Evolutionary conservation across 352 stramenopile genomes (phyloP).

Genomic region (Peronosclerospora sorghi): DNA sequence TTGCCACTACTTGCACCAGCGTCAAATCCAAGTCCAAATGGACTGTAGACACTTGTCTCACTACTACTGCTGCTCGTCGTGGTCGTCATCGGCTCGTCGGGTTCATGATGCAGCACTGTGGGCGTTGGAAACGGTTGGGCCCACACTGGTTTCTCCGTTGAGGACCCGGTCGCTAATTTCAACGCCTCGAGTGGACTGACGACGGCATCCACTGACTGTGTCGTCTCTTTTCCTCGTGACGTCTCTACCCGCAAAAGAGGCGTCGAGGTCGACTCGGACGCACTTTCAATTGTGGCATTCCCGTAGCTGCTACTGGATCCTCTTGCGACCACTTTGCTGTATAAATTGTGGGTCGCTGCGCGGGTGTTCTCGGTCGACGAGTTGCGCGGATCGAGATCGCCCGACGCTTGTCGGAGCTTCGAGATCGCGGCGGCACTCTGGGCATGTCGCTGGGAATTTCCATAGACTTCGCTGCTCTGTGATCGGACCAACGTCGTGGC

Average conservation of each 20-base stretch:
- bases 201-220: slow-evolving; percentile 17
- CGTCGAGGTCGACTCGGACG: slow-evolving; percentile 14
- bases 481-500: slow-evolving; percentile 12
- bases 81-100: slow-evolving; percentile 11
- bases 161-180: slow-evolving; percentile 55
- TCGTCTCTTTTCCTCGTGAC: slow-evolving; percentile 16
- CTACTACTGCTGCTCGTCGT: slow-evolving; percentile 3
- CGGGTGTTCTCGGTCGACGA: slow-evolving; percentile 11
- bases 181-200: slow-evolving; percentile 57
- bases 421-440: slow-evolving; percentile 65
- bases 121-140: slow-evolving; percentile 56
- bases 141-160: slow-evolving; percentile 49
- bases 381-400: slow-evolving; percentile 12
- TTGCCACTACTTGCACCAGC: slow-evolving; percentile 23
- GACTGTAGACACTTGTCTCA: slow-evolving; percentile 39
- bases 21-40: slow-evolving; percentile 67
- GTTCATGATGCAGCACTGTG: slow-evolving; percentile 26
- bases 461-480: slow-evolving; percentile 20
- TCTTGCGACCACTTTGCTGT: slow-evolving; percentile 41
- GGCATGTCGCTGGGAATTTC: slow-evolving; percentile 50
- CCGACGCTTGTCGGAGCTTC: slow-evolving; percentile 38
- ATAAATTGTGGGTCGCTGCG: slow-evolving; percentile 21
- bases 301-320: slow-evolving; percentile 13
- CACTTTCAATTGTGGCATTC: slow-evolving; percentile 1
- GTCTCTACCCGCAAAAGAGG: slow-evolving; percentile 46